Evolutionary conservation across 2,329 filamentous ascomycete genomes (phyloP), one percentile per base, ranked within the genome.

Genomic region (Hymenotorrendiella dingleyae): DNA sequence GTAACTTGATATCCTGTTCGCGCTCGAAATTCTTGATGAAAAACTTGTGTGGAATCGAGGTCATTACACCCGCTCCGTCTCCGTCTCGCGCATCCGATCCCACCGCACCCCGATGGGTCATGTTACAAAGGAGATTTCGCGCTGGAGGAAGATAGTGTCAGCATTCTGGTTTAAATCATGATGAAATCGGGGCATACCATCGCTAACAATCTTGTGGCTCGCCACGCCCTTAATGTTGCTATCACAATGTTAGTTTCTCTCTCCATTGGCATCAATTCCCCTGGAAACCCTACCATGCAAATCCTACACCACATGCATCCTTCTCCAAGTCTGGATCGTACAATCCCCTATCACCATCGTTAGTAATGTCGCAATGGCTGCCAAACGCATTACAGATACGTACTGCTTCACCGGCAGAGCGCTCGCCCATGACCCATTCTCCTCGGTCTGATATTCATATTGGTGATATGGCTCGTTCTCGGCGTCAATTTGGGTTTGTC

Each of bases 31-130:
- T 94, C 76, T 97, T 98, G 64, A 95, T 74, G 67, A 98, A 97
- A 74, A 98, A 97, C 68, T 84, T 89, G 74, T 97, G 91, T 47
- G 93, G 93, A 60, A 98, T 95, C 47, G 90, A 96, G 55, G 91
- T 97, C 93, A 98, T 98, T 63, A 97, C 91, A 78, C 93, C 93
- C 59, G 93, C 93, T 66, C 93, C 93, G 65, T 98, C 93, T 64
- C 93, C 93, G 65, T 98, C 93, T 74, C 93, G 85, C 62, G 89
- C 89, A 73, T 98, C 93, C 48, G 93, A 97, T 57, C 93, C 93
- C 58, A 97, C 91, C 52, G 93, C 93, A 74, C 93, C 93, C 66
- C 93, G 85, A 74, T 98, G 93, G 75, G 93, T 97, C 93, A 98
- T 98, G 78, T 98, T 97, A 77, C 93, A 98, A 52, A 98, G 82